Percentiles rank a stretch among this genome's conserved stretches.
These are phyloP conservation scores for Pseudozyma thailandica DNA, from an alignment of 1,284 basidiomycete genomes.

Conservation along the genomic window DNA sequence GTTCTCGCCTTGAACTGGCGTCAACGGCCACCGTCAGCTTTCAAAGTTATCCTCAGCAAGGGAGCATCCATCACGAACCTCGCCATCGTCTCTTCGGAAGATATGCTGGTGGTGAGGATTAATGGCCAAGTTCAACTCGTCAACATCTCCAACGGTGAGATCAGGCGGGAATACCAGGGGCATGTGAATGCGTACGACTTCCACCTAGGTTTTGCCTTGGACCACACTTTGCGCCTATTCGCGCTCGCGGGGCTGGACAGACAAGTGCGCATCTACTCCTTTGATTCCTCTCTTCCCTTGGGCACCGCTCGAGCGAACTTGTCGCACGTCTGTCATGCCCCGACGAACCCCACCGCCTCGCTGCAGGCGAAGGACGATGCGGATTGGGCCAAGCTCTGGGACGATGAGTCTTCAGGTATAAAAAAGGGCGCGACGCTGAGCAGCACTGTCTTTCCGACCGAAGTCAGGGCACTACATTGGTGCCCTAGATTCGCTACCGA, in stretches of 20 bases:
- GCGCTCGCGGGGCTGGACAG: slow-evolving; percentile 33
- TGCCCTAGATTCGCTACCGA: slow-evolving; percentile 17
- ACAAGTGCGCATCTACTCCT: slow-evolving; percentile 34
- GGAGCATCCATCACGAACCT: slow-evolving; percentile 31
- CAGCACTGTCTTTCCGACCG: slow-evolving; percentile 9
- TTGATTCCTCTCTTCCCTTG: slow-evolving; percentile 24
- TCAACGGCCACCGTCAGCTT: no score
- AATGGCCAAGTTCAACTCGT: slow-evolving; percentile 22
- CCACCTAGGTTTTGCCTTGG: slow-evolving; percentile 22
- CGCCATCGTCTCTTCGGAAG: neutral
- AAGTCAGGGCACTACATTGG: slow-evolving; percentile 24
- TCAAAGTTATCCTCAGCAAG: neutral
- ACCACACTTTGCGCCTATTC: slow-evolving; percentile 12
- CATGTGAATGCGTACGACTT: slow-evolving; percentile 40
- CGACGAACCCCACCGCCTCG: neutral
- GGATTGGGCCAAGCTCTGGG: neutral
- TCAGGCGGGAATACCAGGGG: slow-evolving; percentile 9
- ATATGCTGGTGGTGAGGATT: slow-evolving; percentile 28
- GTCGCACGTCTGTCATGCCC: slow-evolving; percentile 1
- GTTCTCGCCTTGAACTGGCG: slow-evolving; percentile 11
- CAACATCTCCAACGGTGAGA: slow-evolving; percentile 1
- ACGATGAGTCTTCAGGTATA: neutral
- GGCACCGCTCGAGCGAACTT: slow-evolving; percentile 2
- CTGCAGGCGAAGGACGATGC: neutral
- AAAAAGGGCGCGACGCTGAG: slow-evolving; percentile 14